These are phyloP conservation scores for Gossypium arboreum DNA, from an alignment of 345 rosid species.

Conservation along the genomic window DNA sequence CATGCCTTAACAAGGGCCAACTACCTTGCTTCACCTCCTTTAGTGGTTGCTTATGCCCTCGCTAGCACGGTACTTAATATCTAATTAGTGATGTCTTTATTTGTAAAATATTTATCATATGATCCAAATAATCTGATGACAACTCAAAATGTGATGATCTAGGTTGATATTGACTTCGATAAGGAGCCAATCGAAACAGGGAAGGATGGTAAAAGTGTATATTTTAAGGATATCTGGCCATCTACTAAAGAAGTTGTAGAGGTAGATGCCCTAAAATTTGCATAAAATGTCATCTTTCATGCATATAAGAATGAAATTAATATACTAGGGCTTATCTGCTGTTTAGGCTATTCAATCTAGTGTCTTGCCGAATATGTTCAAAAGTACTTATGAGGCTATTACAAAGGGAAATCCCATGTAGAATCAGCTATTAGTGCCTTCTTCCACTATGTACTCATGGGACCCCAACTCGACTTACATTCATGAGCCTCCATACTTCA, in stretches of 20 bases:
- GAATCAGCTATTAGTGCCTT: constrained; percentile 76
- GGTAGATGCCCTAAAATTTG: constrained; percentile 37
- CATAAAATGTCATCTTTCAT: background rate
- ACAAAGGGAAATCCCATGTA: constrained; percentile 96
- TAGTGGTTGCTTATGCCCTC: constrained; percentile 98
- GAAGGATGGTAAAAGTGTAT: constrained; percentile 76
- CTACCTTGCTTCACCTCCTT: constrained; percentile 98
- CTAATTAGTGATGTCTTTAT: background rate
- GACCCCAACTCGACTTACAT: constrained; percentile 90
- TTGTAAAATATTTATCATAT: background rate
- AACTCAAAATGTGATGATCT: constrained; percentile 9
- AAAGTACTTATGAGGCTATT: constrained; percentile 82
- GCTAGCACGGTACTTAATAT: constrained; percentile 82
- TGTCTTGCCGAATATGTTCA: constrained; percentile 94
- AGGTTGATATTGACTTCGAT: constrained; percentile 96
- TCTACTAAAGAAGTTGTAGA: constrained; percentile 81
- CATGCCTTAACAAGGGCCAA: constrained; percentile 98
- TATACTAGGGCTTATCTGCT: constrained; percentile 11
- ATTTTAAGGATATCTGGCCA: constrained; percentile 95
- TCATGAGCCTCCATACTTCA: constrained; percentile 97
- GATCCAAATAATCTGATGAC: background rate
- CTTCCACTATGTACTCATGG: constrained; percentile 62
- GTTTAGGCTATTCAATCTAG: constrained; percentile 81
- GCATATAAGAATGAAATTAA: constrained; percentile 12
- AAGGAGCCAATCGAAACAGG: constrained; percentile 87